Evolutionary conservation across 305 asterid species (phyloP).

Genomic region (Solanum hybrid): DNA sequence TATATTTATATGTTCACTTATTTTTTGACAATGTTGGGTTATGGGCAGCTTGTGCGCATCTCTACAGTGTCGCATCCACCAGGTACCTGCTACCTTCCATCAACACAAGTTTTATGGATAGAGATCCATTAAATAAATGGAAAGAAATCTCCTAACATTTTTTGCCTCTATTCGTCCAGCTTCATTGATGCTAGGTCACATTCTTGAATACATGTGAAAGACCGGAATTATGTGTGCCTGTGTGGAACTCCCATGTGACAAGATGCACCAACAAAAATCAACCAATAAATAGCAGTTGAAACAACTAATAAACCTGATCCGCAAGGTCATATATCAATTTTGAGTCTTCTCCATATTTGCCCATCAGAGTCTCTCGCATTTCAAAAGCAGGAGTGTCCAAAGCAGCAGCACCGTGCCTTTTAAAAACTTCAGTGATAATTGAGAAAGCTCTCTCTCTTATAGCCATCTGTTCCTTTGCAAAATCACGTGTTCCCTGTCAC

Average conservation of each 20-base stretch:
- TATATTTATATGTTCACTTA: not conserved
- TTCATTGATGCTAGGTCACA: not conserved
- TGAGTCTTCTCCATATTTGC: conserved; percentile 94
- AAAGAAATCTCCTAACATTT: not conserved
- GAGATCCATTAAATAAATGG: not conserved
- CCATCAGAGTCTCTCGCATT: conserved; percentile 90
- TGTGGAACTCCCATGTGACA: not conserved
- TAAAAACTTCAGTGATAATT: conserved; percentile 51
- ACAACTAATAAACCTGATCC: conserved; percentile 58
- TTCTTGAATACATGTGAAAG: not conserved
- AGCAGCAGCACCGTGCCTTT: conserved; percentile 75
- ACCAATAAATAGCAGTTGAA: not conserved
- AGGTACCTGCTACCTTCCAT: not conserved
- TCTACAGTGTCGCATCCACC: not conserved
- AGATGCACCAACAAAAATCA: not conserved
- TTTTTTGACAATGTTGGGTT: not conserved
- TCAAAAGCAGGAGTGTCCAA: conserved; percentile 94
- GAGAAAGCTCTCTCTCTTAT: conserved; percentile 56
- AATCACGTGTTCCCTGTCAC: conserved; percentile 84
- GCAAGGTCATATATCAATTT: conserved; percentile 91
- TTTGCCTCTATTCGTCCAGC: not conserved
- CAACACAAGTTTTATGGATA: not conserved
- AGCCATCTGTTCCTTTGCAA: conserved; percentile 88
- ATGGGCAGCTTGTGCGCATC: not conserved
- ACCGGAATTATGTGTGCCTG: not conserved